Conservation (phyloP, 179 eudicot species). For the Beta macrorhiza region DNA sequence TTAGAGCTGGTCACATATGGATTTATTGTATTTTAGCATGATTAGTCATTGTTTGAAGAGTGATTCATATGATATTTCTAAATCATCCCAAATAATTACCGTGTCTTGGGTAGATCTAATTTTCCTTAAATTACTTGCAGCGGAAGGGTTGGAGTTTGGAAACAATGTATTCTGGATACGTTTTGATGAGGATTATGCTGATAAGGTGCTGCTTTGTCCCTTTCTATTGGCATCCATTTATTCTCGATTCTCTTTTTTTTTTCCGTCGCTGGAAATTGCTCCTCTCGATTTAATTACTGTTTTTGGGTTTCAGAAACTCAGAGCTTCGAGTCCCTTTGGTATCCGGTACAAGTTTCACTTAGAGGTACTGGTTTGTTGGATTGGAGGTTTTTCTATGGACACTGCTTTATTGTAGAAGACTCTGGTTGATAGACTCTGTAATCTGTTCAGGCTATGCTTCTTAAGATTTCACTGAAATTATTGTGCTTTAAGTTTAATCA, state of each 20-base stretch:
- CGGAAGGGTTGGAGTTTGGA: slow-evolving; percentile 80
- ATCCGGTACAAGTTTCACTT: slow-evolving; percentile 90
- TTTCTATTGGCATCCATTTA: background rate
- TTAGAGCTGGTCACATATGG: too few relatives aligned
- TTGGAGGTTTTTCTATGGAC: background rate
- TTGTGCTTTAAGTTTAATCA: background rate
- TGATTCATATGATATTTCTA: background rate
- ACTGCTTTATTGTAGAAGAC: background rate
- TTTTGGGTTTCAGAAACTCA: slow-evolving; percentile 70
- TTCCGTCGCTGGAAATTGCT: background rate
- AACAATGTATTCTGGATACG: slow-evolving; percentile 89
- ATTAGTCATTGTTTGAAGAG: background rate
- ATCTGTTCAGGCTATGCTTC: background rate
- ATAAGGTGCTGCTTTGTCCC: slow-evolving; percentile 49
- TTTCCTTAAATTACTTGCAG: slow-evolving; percentile 40
- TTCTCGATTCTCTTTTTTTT: background rate
- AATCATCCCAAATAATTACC: background rate
- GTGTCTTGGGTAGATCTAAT: background rate
- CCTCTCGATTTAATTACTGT: slow-evolving; percentile 1
- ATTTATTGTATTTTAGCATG: background rate
- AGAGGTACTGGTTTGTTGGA: slow-evolving; percentile 55
- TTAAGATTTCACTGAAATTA: background rate
- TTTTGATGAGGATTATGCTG: slow-evolving; percentile 75
- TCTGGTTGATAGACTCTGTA: background rate
- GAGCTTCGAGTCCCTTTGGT: slow-evolving; percentile 87